Conservation (phyloP, 495 filamentous ascomycete species). For the Neohortaea acidophila region DNA sequence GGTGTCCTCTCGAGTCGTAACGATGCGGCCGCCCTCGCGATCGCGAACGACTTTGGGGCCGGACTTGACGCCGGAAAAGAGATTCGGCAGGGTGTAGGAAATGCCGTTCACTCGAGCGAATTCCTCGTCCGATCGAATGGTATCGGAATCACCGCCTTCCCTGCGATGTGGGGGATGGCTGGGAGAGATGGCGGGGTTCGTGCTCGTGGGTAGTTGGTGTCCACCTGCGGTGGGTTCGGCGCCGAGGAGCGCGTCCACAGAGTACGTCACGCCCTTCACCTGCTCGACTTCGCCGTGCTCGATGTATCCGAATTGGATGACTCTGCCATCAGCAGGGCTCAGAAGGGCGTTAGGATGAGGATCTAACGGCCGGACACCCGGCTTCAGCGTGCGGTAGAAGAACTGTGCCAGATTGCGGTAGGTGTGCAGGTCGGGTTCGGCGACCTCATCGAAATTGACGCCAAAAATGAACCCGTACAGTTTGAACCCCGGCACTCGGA, state of each 20-base stretch:
- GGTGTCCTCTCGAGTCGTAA: not conserved
- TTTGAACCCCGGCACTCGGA: conserved; percentile 87
- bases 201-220: conserved; percentile 1
- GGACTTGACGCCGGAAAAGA: conserved; percentile 55
- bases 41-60: conserved; percentile 1
- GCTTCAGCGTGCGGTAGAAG: conserved; percentile 90
- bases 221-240: conserved; percentile 27
- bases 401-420: conserved; percentile 92
- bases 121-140: conserved; percentile 66
- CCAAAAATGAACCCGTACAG: conserved; percentile 87
- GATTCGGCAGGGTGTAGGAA: conserved; percentile 78
- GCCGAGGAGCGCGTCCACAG: conserved; percentile 79
- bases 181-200: conserved; percentile 15
- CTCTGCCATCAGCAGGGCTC: conserved; percentile 74
- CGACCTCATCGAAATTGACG: conserved; percentile 78
- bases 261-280: conserved; percentile 97
- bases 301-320: conserved; percentile 86
- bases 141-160: conserved; percentile 42
- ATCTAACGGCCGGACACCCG: conserved; percentile 76
- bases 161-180: conserved; percentile 22
- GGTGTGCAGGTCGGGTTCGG: conserved; percentile 68
- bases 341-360: conserved; percentile 61
- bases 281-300: conserved; percentile 92
- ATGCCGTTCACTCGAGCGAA: conserved; percentile 96
- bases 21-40: conserved; percentile 9